Evolutionary conservation across 257 asterid genomes (phyloP).

Genomic region (Vinca minor): DNA sequence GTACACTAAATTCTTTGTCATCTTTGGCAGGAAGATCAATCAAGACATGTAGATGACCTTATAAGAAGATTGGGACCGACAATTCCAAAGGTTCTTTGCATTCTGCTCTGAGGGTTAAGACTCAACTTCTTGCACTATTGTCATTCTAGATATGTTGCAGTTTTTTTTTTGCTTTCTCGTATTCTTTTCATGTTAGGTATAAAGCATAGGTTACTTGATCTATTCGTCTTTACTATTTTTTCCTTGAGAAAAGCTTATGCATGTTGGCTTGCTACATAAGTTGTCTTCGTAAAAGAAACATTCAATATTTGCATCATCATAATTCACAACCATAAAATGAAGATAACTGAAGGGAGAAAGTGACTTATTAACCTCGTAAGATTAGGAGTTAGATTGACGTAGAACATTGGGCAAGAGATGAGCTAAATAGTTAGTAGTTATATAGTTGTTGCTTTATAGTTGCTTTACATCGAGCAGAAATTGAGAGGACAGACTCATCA

Average conservation of each 20-base stretch:
- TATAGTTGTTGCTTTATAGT: background rate
- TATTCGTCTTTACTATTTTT: background rate
- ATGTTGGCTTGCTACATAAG: background rate
- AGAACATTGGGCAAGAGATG: background rate
- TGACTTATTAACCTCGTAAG: background rate
- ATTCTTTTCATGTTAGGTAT: background rate
- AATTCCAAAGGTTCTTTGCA: slow-evolving; percentile 57
- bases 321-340: no score
- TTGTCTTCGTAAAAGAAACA: background rate
- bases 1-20: slow-evolving; percentile 2
- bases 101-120: slow-evolving; percentile 27
- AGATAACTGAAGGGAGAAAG: background rate
- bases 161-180: background rate
- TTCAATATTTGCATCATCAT: background rate
- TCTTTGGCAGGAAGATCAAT: slow-evolving; percentile 40
- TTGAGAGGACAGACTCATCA: no score
- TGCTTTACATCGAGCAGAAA: no score
- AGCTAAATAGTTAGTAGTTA: background rate
- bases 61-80: slow-evolving; percentile 47
- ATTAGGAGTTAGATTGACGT: background rate
- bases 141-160: slow-evolving; percentile 6
- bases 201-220: background rate
- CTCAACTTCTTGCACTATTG: slow-evolving; percentile 20
- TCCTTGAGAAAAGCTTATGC: background rate
- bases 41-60: slow-evolving; percentile 48